Evolutionary conservation across 208 protist genomes (phyloP), one percentile per base, ranked within the genome.

Genomic region (Leishmania major): DNA sequence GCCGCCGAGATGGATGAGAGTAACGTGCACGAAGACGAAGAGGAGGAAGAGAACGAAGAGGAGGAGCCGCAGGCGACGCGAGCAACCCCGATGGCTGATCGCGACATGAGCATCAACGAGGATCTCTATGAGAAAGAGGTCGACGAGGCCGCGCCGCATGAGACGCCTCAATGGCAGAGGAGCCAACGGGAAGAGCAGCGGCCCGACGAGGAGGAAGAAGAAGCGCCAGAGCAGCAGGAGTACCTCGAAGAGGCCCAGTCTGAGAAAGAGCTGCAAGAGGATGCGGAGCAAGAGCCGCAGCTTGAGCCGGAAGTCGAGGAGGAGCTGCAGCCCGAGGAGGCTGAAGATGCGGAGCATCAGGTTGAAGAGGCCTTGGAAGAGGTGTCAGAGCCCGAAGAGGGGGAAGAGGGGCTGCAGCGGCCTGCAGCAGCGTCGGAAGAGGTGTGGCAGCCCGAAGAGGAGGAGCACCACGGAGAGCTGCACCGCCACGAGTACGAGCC

Each of bases 1-100:
- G 74, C 49, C 4, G 59, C 49, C 43, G 69, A 40, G 43, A 13
- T 77, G 59, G 51, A 86, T 53, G 80, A 49, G 40, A 59, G 74
- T 28, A 69, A 77, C 31, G 62, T 64, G 35, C 77, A 88, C 28
- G 84, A 84, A 17, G 84, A 85, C n/a, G 82, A 76, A 31, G 85
- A 82, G 55, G 77, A 78, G 11, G 70, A 75, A 62, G 49, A 67
- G 8, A n/a, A n/a, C n/a, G 62, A 67, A 67, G 75, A 83, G 66
- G 83, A 86, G 45, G 64, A 83, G 53, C 49, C 51, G 1, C 60
- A 57, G 53, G 67, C n/a, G 17, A 45, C 53, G 31, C 64, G 59
- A 10, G 70, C 53, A 45, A n/a, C 72, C 31, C 67, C 80, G 11
- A 67, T 69, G 43, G 22, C 37, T 19, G 71, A 88, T 55, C 53